Evolutionary conservation across 2,329 filamentous ascomycete species (phyloP), one percentile per base, ranked within the genome.

Genomic region (Cladosporium sphaerospermum): DNA sequence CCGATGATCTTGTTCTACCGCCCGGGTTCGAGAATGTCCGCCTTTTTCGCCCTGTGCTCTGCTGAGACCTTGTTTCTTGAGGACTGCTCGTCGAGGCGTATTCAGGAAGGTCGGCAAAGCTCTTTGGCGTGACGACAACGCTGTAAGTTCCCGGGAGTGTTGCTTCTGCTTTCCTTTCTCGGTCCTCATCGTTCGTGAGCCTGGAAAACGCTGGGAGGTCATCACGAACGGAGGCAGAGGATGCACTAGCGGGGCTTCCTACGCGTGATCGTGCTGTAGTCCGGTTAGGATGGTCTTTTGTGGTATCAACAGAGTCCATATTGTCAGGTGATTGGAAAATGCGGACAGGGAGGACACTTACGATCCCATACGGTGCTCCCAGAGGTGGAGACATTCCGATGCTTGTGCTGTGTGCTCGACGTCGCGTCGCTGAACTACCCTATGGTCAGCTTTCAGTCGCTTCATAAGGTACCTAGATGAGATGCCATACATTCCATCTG

Each of bases 351-450:
- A 39, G 9, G 42, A 32, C 32, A 70, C 77, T 67, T 71, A 81
- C 78, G 69, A 67, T 82, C 77, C 79, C 79, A 82, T 37, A 81
- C 74, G 42, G 70, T 64, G 58, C 76, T 80, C 14, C 75, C 76
- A n/a, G 68, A 64, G 3, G 70, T 77, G 33, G 71, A 75, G 41
- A 81, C 74, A 58, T 78, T 68, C 6, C 57, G 52, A 43, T 67
- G 64, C 54, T 67, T 68, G 48, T 54, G 54, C 45, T 65, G 60
- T 2, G 66, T 69, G 45, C 53, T 63, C n/a, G 59, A 56, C 0
- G 66, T 69, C 10, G 66, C 64, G 56, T 69, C 67, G 60, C 59
- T 68, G 59, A 69, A 70, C 60, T 62, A 43, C 48, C 75, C 73
- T 55, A 76, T 37, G 43, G 33, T 23, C n/a, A 39, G n/a, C n/a